A percentile compares a stretch with the other conserved stretches of the same genome.
phyloP scores from a whole-genome alignment of 169 alveolate species.

The Babesia sp. region DNA sequence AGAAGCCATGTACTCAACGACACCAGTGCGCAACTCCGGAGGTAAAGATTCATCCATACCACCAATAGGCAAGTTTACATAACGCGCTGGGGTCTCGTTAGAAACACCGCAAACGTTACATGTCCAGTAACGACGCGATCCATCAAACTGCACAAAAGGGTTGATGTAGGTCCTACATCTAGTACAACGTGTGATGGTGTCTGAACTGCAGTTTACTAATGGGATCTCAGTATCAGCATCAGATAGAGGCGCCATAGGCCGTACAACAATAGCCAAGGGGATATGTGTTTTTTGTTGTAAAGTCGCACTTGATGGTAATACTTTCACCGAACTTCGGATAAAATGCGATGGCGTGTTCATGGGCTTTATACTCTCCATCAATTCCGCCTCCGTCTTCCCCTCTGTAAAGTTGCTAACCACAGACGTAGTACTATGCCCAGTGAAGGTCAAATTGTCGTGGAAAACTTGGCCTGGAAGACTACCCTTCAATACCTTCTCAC shows the following conservation, averaged over 20 bases:
- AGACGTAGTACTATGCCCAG: constrained; percentile 11
- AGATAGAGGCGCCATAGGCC: constrained; percentile 83
- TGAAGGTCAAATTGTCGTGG: constrained; percentile 48
- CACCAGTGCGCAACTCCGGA: constrained; percentile 76
- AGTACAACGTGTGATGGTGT: constrained; percentile 88
- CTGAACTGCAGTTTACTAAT: constrained; percentile 83
- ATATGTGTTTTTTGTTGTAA: constrained; percentile 80
- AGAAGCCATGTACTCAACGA: constrained; percentile 94
- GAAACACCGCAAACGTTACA: constrained; percentile 95
- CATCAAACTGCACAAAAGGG: constrained; percentile 93
- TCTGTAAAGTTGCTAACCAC: constrained; percentile 6
- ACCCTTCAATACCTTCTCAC: constrained; percentile 22
- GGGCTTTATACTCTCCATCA: constrained; percentile 37
- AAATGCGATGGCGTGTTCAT: constrained; percentile 64
- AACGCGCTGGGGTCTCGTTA: constrained; percentile 89
- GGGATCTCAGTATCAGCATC: constrained; percentile 86
- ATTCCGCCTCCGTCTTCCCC: constrained; percentile 27
- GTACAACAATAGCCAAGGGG: constrained; percentile 79
- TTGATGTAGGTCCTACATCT: constrained; percentile 93
- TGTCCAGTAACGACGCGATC: constrained; percentile 93
- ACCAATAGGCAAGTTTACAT: constrained; percentile 75
- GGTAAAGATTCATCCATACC: constrained; percentile 71
- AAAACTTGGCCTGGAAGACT: constrained; percentile 53
- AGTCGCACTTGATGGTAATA: constrained; percentile 71
- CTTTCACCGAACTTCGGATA: constrained; percentile 44